These are phyloP conservation scores for Aureobasidium leucospermi DNA, from an alignment of 2,329 filamentous ascomycete genomes.

Conservation along the genomic window DNA sequence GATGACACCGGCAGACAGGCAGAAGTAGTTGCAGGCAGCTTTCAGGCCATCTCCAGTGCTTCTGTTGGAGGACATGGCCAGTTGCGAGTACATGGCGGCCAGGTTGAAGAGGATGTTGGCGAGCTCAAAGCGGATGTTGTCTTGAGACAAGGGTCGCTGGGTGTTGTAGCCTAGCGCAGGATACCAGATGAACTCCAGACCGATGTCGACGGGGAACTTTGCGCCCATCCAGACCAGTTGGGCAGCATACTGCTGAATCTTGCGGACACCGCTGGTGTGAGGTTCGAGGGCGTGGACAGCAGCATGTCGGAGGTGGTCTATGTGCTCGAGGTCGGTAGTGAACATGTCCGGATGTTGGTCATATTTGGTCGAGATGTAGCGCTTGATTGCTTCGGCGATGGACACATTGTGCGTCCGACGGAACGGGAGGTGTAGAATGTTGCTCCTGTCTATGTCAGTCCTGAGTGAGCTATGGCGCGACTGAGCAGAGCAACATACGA, in stretches of 20 bases:
- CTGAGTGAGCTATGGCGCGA: not conserved
- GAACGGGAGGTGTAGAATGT: conserved; percentile 76
- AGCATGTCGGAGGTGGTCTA: conserved; percentile 74
- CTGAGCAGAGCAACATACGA: not conserved
- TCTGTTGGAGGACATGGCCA: conserved; percentile 74
- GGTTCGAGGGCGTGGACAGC: conserved; percentile 86
- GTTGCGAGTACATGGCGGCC: conserved; percentile 84
- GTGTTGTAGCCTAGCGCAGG: conserved; percentile 86
- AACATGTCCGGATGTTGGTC: conserved; percentile 99
- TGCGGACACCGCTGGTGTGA: conserved; percentile 76
- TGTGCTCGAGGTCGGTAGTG: conserved; percentile 74
- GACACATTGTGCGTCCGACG: conserved; percentile 74
- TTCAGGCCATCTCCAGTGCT: conserved; percentile 77
- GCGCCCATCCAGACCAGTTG: conserved; percentile 89
- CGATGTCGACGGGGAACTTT: conserved; percentile 95
- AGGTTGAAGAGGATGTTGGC: conserved; percentile 92
- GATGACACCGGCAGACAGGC: conserved; percentile 76
- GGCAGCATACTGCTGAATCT: conserved; percentile 84
- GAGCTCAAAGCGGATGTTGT: conserved; percentile 71
- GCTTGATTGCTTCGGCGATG: conserved; percentile 74
- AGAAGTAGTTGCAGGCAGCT: conserved; percentile 82
- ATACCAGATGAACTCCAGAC: conserved; percentile 95
- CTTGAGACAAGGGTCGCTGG: conserved; percentile 60
- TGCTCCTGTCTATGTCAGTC: conserved; percentile 27
- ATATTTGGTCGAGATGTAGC: conserved; percentile 97